Base-by-base conservation (phyloP, 108 stramenopile species). In the Licmophora abbreviata region DNA sequence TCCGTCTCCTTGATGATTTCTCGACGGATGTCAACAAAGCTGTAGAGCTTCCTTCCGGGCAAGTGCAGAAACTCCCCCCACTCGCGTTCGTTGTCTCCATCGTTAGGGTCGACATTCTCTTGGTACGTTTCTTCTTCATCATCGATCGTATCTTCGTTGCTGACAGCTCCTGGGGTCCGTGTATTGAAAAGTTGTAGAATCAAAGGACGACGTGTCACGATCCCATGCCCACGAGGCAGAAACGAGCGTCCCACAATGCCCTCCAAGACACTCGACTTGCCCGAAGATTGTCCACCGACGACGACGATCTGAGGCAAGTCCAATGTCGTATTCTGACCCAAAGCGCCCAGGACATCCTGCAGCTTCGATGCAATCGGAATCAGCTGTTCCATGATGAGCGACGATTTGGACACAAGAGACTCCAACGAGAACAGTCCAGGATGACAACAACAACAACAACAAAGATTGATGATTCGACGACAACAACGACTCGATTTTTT, bases 281-380 rank as follows among this genome's bases (percentile, higher is more conserved):
- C 98, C 4, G 80, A 79, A 22, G 93, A 95, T 73, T 99, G 98
- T 18, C 90, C 92, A 21, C 94, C 94, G 36, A 79, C 78, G 33
- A 96, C 97, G 14, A 96, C 95, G 50, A 99, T 99, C 60, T 99
- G 98, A 35, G 98, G 98, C n/a, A 99, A 76, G 62, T 97, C 97
- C 15, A 99, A 61, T 33, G 79, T 68, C 20, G 79, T 77, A 47
- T 80, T 83, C 46, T 82, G 85, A 17, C 97, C 97, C 44, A 97
- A 82, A 11, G 95, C 93, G 28, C 90, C 93, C 40, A 99, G 85
- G 42, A 97, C 96, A 63, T 99, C 98, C 74, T 99, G 96, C 2
- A 97, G 80, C 63, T 97, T 96, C 63, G 95, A 95, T 22, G 95
- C 93, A n/a, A 97, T 88, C 9, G 96, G 98, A 54, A 99, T 97